phyloP scores from a whole-genome alignment of 352 stramenopile genomes.

The Globisporangium takayamanum region DNA sequence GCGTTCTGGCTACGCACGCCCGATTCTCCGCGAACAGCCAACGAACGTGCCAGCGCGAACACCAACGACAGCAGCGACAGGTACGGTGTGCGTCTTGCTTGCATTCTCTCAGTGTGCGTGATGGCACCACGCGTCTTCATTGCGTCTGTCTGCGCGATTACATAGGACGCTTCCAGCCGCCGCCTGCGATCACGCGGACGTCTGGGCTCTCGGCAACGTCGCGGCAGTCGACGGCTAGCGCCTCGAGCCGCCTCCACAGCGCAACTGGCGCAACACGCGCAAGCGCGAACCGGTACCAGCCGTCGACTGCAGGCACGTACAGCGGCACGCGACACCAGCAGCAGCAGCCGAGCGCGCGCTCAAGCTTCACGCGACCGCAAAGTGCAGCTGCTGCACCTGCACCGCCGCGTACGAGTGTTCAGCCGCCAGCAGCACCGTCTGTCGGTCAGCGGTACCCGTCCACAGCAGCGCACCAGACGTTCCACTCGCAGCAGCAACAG shows the following conservation, averaged over 20 bases:
- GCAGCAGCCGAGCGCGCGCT: neutral
- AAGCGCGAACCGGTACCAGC: neutral
- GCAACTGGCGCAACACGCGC: neutral
- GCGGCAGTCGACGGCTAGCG: neutral
- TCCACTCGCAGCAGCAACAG: conserved; percentile 12
- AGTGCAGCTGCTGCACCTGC: neutral
- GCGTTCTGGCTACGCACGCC: neutral
- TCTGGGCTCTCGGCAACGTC: neutral
- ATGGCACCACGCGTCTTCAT: no score
- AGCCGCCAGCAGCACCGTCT: conserved; percentile 17
- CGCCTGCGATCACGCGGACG: neutral
- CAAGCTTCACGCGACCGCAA: neutral
- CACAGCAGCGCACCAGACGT: conserved; percentile 1
- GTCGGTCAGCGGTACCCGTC: conserved; percentile 18
- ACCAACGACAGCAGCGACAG: neutral
- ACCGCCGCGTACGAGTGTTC: neutral
- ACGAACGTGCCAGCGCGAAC: conserved; percentile 8
- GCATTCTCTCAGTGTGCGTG: neutral
- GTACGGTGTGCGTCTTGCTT: neutral
- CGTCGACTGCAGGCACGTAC: neutral
- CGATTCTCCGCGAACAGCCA: conserved; percentile 9
- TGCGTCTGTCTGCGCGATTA: neutral
- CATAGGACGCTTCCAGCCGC: conserved; percentile 10
- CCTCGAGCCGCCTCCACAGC: neutral
- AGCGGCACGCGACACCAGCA: neutral